Evolutionary conservation across 1,284 basidiomycete species (phyloP).

Genomic region (Cryptococcus amylolentus): DNA sequence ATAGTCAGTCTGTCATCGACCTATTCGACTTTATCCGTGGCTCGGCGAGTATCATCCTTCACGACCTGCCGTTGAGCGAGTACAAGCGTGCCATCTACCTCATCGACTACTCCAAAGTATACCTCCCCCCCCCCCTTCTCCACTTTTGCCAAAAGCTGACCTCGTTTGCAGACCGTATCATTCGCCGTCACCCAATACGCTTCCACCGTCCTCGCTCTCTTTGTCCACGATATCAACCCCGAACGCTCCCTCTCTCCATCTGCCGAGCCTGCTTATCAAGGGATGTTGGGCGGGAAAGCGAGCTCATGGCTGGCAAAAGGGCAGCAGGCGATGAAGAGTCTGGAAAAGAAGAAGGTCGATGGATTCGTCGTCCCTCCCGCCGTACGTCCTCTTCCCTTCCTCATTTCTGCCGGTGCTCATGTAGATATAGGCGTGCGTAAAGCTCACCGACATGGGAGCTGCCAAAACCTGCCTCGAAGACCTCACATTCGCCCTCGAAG

Average conservation of each 20-base stretch:
- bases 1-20: constrained; percentile 47
- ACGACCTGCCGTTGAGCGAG: constrained; percentile 43
- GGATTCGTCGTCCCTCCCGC: constrained; percentile 38
- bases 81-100: constrained; percentile 47
- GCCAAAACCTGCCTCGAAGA: constrained; percentile 41
- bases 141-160: neutral
- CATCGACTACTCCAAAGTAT: constrained; percentile 47
- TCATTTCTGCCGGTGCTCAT: neutral
- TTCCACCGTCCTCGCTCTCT: constrained; percentile 41
- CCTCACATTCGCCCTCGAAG: constrained; percentile 38
- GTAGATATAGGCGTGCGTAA: constrained; percentile 39
- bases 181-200: constrained; percentile 43
- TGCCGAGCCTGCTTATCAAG: constrained; percentile 17
- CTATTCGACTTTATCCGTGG: constrained; percentile 48
- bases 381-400: constrained; percentile 17
- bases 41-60: constrained; percentile 36
- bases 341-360: constrained; percentile 42
- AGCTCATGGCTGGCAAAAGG: constrained; percentile 48
- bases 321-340: constrained; percentile 42
- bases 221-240: constrained; percentile 38
- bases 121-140: neutral
- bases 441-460: constrained; percentile 46
- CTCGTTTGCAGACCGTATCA: constrained; percentile 32
- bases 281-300: constrained; percentile 40
- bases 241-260: constrained; percentile 28